A percentile compares a stretch with the other conserved stretches of the same genome.
Evolutionary conservation across 352 stramenopile species (phyloP).

Genomic region (Saprolegnia diclina): DNA sequence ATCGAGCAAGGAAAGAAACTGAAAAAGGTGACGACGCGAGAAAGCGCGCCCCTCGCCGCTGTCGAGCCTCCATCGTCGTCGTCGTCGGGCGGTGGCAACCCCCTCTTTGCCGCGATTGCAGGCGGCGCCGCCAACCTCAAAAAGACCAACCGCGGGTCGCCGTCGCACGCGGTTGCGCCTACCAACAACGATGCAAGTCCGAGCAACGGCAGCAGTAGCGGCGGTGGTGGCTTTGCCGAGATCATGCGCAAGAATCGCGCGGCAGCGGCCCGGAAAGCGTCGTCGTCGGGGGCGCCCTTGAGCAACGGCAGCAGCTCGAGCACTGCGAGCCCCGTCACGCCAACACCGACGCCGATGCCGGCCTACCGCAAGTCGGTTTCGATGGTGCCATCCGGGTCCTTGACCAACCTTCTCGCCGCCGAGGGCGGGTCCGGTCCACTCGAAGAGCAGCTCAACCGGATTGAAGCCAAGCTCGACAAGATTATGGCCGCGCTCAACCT

Average conservation of each 20-base stretch:
- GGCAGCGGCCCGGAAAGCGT: conserved; percentile 55
- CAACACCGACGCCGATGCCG: conserved; percentile 22
- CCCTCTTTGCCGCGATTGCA: conserved; percentile 25
- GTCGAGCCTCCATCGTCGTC: conserved; percentile 28
- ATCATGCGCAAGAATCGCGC: conserved; percentile 88
- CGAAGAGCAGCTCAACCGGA: conserved; percentile 59
- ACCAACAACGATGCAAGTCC: conserved; percentile 7
- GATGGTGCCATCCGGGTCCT: background rate
- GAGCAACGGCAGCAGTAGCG: background rate
- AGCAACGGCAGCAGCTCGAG: conserved; percentile 25
- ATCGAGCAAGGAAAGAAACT: conserved; percentile 65
- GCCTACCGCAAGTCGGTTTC: conserved; percentile 1
- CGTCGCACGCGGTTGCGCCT: background rate
- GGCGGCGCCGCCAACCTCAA: conserved; percentile 13
- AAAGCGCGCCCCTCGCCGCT: conserved; percentile 54
- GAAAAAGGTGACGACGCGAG: conserved; percentile 73
- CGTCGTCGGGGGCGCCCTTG: background rate
- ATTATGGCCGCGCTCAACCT: conserved; percentile 82
- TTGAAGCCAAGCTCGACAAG: conserved; percentile 86
- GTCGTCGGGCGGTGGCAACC: conserved; percentile 25
- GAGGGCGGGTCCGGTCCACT: conserved; percentile 27
- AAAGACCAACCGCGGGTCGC: conserved; percentile 15
- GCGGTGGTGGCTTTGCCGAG: conserved; percentile 66
- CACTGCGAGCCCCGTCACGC: conserved; percentile 19
- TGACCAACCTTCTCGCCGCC: conserved; percentile 13